These are phyloP conservation scores for Neofusicoccum parvum DNA, from an alignment of 2,329 filamentous ascomycete species.

Conservation along the genomic window DNA sequence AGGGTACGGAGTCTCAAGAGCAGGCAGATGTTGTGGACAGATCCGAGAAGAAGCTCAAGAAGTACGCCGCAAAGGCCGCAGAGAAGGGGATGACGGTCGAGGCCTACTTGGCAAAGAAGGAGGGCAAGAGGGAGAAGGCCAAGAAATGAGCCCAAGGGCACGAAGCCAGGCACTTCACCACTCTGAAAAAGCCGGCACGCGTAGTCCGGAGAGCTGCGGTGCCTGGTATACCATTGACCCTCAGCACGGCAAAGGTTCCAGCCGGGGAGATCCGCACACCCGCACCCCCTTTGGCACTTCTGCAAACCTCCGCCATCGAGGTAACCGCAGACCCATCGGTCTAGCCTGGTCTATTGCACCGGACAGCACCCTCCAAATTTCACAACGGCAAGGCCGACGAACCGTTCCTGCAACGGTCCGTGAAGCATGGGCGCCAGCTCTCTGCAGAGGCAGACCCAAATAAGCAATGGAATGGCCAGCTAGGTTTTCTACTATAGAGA, in stretches of 20 bases:
- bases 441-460: neutral
- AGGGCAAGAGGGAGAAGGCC: slow-evolving; percentile 7
- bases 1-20: slow-evolving; percentile 22
- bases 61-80: slow-evolving; percentile 19
- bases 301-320: neutral
- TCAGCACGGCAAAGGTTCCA: neutral
- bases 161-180: neutral
- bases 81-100: slow-evolving; percentile 42
- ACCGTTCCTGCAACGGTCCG: neutral
- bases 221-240: neutral
- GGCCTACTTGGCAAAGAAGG: slow-evolving; percentile 40
- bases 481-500: neutral
- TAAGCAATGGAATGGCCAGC: neutral
- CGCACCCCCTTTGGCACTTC: neutral
- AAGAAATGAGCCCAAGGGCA: neutral
- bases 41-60: slow-evolving; percentile 8
- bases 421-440: neutral
- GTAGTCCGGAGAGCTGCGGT: neutral
- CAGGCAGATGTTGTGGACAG: neutral
- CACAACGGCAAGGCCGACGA: slow-evolving; percentile 4
- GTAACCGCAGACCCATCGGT: neutral
- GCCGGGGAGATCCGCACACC: too few relatives aligned
- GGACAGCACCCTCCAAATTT: neutral
- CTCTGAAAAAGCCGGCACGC: neutral
- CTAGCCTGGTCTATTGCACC: neutral